A percentile compares a stretch with the other conserved stretches of the same genome.
Evolutionary conservation across 257 asterid genomes (phyloP).

Genomic region (Ophiorrhiza pumila): DNA sequence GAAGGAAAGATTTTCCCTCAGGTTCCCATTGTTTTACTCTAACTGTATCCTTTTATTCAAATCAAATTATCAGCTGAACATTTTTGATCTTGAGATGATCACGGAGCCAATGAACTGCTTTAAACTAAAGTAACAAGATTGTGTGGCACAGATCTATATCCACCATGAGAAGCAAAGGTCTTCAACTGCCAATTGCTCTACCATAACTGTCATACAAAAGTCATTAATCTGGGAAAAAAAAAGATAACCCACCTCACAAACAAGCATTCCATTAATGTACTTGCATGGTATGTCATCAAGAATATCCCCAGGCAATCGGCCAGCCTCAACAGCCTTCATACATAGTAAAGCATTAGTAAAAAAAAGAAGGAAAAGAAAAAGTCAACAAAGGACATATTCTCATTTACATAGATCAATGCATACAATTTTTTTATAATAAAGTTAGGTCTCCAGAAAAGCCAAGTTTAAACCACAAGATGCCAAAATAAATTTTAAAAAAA

Average conservation of each 20-base stretch:
- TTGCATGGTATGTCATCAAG: slow-evolving; percentile 91
- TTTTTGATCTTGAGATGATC: background rate
- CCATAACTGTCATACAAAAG: background rate
- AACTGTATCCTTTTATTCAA: background rate
- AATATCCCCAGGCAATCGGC: slow-evolving; percentile 84
- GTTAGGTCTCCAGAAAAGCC: background rate
- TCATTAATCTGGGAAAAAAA: background rate
- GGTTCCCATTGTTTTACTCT: background rate
- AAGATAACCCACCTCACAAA: slow-evolving; percentile 63
- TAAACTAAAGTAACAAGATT: background rate
- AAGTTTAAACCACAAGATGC: slow-evolving; percentile 1
- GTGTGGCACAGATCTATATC: background rate
- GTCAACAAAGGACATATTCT: background rate
- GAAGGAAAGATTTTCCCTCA: background rate
- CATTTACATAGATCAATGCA: background rate
- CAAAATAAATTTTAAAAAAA: background rate
- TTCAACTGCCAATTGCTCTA: too few species aligned
- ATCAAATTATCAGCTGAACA: background rate
- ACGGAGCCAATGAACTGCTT: background rate
- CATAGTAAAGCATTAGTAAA: slow-evolving; percentile 13
- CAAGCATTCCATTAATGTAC: slow-evolving; percentile 65
- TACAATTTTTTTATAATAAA: background rate
- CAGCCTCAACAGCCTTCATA: slow-evolving; percentile 87
- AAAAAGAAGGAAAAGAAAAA: slow-evolving; percentile 7
- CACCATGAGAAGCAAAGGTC: background rate